Evolutionary conservation across 2,329 filamentous ascomycete genomes (phyloP), one percentile per base, ranked within the genome.

Genomic region (Neofusicoccum parvum): DNA sequence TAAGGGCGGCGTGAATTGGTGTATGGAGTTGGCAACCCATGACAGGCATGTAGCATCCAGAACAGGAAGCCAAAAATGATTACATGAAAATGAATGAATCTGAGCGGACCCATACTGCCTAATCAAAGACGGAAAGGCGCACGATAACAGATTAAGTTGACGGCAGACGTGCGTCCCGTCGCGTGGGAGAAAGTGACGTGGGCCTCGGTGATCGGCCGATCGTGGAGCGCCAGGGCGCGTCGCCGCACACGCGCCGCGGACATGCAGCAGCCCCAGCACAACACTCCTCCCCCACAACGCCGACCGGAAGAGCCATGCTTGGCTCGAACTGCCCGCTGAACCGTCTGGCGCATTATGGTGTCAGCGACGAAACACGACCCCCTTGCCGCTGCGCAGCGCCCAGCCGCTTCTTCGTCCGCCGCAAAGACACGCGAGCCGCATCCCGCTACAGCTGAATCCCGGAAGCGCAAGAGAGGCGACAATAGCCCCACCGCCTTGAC

Each of bases 1-100:
- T 79, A 67, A 54, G 50, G n/a, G 41, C 27, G 27, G 7, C 7
- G 27, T 32, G 27, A 32, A 32, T 12, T 27, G 41, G 14, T 10
- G 36, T 11, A 10, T 5, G 15, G 43, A 12, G n/a, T 46, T 17
- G 56, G 43, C 43, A 10, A 48, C 27, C 15, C 7, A 27, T 2
- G 43, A 32, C 11, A 27, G 23, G 50, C 62, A 54, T 54, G 10
- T 20, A 36, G 45, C 20, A 50, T 43, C 23, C n/a, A n/a, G 23
- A 45, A 48, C 12, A 27, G 37, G 62, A 54, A 49, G 54, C 46
- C 7, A 51, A 45, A 48, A 64, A 56, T 48, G 17, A 54, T 39
- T 56, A 27, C 50, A 54, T 56, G 27, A 49, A 48, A 46, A 39
- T 17, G 27, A 62, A 37, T 10, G 23, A 49, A 43, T 17, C 17